Evolutionary conservation across 129 eudicot genomes (phyloP), one percentile per base, ranked within the genome.

Genomic region (Smallanthus sonchifolius): DNA sequence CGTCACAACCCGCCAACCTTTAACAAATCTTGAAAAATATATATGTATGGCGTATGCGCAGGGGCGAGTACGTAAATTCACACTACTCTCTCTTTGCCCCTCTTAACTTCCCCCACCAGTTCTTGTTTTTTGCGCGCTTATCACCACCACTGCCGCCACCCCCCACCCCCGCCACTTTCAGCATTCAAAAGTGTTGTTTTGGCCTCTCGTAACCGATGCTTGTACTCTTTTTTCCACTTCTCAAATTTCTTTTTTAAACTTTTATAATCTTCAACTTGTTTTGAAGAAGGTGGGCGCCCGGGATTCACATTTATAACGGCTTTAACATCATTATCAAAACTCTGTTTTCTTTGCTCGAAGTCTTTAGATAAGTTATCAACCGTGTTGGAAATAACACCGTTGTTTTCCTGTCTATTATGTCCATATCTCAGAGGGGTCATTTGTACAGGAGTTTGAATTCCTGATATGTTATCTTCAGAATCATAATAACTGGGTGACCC

Each of bases 191-290:
- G 65, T 36, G 72, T 83, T 3, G 71, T 52, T 73, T 88, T 91
- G 5, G 87, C 83, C 61, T 84, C 90, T 32, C 82, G 83, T 73
- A 91, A 75, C 79, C 90, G 83, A 56, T 55, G 47, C 77, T 83
- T 91, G 72, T 86, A 91, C 48, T 91, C 97, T 69, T 79, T 86
- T 66, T 88, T 88, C 97, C 97, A 91, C 10, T 59, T 67, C 67
- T 88, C 90, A 9, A 91, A 86, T 37, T 70, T 84, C 65, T 72
- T 72, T 39, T 86, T 91, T 52, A 91, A 66, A 20, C 63, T 81
- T 68, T 79, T 77, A 32, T 80, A 87, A 40, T 88, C 96, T 80
- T 88, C 92, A 3, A 72, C 74, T 5, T 88, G 88, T 54, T 82
- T 82, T 36, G 65, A 59, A 14, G 84, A 72, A 63, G 78, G 68